Evolutionary conservation across 345 rosid species (phyloP).

Genomic region (Orychophragmus violaceus): DNA sequence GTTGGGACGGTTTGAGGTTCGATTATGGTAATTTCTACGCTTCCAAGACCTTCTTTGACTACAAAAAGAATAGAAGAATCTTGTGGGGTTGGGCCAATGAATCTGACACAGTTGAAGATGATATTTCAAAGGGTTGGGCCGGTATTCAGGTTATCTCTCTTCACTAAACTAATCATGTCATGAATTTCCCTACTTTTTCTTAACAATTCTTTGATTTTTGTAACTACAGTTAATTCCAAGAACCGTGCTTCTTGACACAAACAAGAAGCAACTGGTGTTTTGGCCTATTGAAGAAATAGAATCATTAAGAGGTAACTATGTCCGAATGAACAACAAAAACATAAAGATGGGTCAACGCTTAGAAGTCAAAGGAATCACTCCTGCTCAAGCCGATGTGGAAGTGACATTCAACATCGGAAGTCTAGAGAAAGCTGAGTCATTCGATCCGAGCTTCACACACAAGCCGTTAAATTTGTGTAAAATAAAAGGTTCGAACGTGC

Average conservation of each 20-base stretch:
- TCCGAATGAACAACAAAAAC: slow-evolving; percentile 24
- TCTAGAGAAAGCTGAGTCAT: slow-evolving; percentile 56
- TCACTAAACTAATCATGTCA: not conserved
- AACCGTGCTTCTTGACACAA: slow-evolving; percentile 50
- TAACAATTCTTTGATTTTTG: not conserved
- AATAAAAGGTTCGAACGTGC: slow-evolving; percentile 36
- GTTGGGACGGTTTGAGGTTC: slow-evolving; percentile 68
- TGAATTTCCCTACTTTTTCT: not conserved
- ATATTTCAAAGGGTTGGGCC: slow-evolving; percentile 65
- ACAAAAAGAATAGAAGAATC: slow-evolving; percentile 43
- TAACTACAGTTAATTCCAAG: slow-evolving; percentile 50
- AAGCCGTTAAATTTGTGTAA: slow-evolving; percentile 54
- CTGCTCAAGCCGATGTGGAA: slow-evolving; percentile 83
- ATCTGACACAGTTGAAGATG: slow-evolving; percentile 41
- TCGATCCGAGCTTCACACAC: slow-evolving; percentile 41
- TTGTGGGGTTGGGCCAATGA: slow-evolving; percentile 90
- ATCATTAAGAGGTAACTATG: slow-evolving; percentile 34
- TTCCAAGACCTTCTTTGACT: slow-evolving; percentile 70
- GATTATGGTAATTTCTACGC: slow-evolving; percentile 87
- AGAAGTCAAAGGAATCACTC: slow-evolving; percentile 58
- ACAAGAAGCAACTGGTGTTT: slow-evolving; percentile 53
- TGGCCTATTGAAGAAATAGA: slow-evolving; percentile 78
- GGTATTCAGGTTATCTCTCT: slow-evolving; percentile 57
- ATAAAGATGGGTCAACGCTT: slow-evolving; percentile 42
- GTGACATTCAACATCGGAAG: slow-evolving; percentile 48